Conservation (phyloP, 2,329 filamentous ascomycete species). For the Orbilia javanica region DNA sequence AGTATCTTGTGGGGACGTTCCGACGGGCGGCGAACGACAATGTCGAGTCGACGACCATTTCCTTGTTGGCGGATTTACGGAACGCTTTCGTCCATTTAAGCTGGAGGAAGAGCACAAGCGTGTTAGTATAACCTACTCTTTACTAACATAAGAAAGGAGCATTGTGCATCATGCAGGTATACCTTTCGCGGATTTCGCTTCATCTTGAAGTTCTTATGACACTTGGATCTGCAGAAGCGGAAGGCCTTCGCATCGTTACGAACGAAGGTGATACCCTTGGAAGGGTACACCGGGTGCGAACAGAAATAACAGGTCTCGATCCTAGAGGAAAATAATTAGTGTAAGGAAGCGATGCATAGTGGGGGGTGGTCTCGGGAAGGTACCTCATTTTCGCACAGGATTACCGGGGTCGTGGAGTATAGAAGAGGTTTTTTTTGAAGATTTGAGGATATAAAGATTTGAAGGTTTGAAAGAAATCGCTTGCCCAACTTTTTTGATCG, state of each 20-base stretch:
- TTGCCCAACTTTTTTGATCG: constrained; percentile 1
- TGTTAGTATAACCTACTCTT: background rate
- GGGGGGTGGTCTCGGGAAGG: background rate
- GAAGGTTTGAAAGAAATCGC: constrained; percentile 9
- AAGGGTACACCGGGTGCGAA: constrained; percentile 76
- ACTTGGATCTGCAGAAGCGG: constrained; percentile 77
- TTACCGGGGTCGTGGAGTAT: constrained; percentile 5
- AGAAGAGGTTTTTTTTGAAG: constrained; percentile 4
- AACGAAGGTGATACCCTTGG: constrained; percentile 76
- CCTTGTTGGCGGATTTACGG: constrained; percentile 84
- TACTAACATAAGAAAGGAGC: background rate
- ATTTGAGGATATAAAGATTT: constrained; percentile 13
- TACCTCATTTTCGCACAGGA: constrained; percentile 47
- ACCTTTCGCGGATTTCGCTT: constrained; percentile 60
- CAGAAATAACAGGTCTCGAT: constrained; percentile 80
- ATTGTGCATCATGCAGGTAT: background rate
- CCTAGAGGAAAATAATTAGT: constrained; percentile 63
- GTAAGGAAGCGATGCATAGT: background rate
- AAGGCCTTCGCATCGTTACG: constrained; percentile 76
- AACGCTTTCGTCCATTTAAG: constrained; percentile 97
- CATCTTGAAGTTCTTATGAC: constrained; percentile 70
- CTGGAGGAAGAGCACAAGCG: constrained; percentile 65
- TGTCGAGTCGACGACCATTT: constrained; percentile 92
- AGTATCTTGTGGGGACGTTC: constrained; percentile 95
- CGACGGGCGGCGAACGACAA: constrained; percentile 91